phyloP scores from a whole-genome alignment of 345 rosid species.

The Eucalyptus fibrosa region DNA sequence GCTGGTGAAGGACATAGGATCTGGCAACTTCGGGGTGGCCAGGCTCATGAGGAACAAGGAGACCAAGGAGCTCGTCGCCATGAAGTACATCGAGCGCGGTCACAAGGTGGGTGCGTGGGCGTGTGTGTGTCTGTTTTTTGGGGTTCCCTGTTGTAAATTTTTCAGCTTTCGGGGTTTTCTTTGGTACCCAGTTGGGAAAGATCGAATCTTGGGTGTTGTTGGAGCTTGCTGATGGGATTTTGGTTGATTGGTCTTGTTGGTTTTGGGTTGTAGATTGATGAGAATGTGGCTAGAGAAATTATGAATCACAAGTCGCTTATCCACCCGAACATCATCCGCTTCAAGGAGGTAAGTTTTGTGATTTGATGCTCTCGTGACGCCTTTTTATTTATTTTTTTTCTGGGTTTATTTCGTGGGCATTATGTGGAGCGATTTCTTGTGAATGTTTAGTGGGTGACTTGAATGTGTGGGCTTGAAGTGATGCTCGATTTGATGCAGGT shows the following conservation, averaged over 20 bases:
- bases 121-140: no score
- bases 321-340: conserved; percentile 86
- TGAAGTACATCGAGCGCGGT: conserved; percentile 96
- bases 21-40: conserved; percentile 93
- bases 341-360: conserved; percentile 48
- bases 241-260: not conserved
- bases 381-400: not conserved
- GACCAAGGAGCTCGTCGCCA: conserved; percentile 79
- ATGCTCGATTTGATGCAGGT: not conserved
- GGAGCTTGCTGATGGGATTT: not conserved
- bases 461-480: not conserved
- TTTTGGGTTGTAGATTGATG: conserved; percentile 51
- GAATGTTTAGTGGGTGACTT: not conserved
- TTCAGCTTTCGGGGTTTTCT: not conserved
- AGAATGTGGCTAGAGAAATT: conserved; percentile 81
- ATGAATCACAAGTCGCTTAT: conserved; percentile 78
- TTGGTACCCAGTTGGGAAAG: not conserved
- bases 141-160: no score
- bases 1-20: conserved; percentile 80
- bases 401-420: not conserved
- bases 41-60: conserved; percentile 84
- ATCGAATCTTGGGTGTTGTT: not conserved
- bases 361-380: not conserved
- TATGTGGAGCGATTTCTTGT: not conserved
- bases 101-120: conserved; percentile 25